A percentile compares a stretch with the other conserved stretches of the same genome.
phyloP scores from a whole-genome alignment of 2,329 filamentous ascomycete species.

The Pleoardoris graminearum region DNA sequence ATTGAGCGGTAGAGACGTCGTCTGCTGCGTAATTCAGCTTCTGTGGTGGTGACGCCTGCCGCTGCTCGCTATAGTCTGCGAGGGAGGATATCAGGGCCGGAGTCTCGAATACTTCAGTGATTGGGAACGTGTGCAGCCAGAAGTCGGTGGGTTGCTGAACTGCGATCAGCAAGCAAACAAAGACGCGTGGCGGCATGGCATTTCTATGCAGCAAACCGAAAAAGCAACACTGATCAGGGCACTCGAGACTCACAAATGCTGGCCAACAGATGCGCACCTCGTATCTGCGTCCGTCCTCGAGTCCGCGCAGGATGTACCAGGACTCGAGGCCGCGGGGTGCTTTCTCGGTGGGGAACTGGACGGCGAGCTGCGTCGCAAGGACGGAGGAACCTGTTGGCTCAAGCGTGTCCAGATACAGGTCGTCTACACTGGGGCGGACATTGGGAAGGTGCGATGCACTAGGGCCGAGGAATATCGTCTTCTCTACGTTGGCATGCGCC shows the following conservation, averaged over 20 bases:
- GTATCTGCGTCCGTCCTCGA: conserved; percentile 76
- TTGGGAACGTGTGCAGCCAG: conserved; percentile 65
- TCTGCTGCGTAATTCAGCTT: conserved; percentile 5
- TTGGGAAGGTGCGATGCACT: conserved; percentile 59
- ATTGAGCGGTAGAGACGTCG: conserved; percentile 39
- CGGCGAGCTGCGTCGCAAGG: conserved; percentile 66
- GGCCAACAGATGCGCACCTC: conserved; percentile 93
- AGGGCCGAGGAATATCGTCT: conserved; percentile 83
- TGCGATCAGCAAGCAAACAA: conserved; percentile 17
- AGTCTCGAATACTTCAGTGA: conserved; percentile 64
- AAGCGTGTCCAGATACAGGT: conserved; percentile 67
- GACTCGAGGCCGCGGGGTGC: conserved; percentile 63
- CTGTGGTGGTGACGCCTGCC: conserved; percentile 38
- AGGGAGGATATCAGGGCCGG: conserved; percentile 68
- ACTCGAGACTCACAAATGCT: conserved; percentile 74
- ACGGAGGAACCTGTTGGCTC: conserved; percentile 56
- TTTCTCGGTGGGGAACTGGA: conserved; percentile 65
- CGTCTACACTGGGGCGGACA: conserved; percentile 59
- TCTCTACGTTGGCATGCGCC: conserved; percentile 78
- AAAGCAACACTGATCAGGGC: neutral
- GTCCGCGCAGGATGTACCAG: conserved; percentile 76
- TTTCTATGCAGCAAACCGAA: neutral
- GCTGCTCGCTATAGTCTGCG: conserved; percentile 61
- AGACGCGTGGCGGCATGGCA: conserved; percentile 2
- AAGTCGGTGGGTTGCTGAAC: conserved; percentile 84